Evolutionary conservation across 345 rosid genomes (phyloP).

Genomic region (Microthlaspi erraticum): DNA sequence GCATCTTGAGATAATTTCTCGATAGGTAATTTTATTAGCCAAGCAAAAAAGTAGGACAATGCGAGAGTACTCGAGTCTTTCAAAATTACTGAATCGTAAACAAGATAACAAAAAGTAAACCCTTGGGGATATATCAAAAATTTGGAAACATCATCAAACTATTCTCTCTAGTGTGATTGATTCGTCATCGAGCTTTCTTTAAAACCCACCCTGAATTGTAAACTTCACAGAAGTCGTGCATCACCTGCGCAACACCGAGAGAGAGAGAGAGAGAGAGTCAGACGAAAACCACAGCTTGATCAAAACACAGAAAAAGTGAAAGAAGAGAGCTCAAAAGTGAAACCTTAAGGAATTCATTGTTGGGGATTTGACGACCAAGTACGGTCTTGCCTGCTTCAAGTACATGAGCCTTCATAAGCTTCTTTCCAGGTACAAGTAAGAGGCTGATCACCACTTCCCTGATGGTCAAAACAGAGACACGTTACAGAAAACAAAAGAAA

Average conservation of each 20-base stretch:
- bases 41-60: background rate
- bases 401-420: slow-evolving; percentile 74
- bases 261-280: background rate
- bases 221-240: slow-evolving; percentile 67
- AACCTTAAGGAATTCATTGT: slow-evolving; percentile 69
- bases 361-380: slow-evolving; percentile 53
- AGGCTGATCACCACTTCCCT: slow-evolving; percentile 76
- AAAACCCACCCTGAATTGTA: slow-evolving; percentile 63
- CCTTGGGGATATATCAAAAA: slow-evolving; percentile 3
- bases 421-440: slow-evolving; percentile 56
- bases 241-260: slow-evolving; percentile 49
- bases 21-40: background rate
- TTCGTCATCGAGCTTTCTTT: slow-evolving; percentile 47
- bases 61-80: background rate
- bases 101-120: background rate
- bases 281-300: background rate
- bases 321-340: slow-evolving; percentile 11
- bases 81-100: slow-evolving; percentile 11
- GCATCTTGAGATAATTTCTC: background rate
- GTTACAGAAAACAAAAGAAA: slow-evolving; percentile 8
- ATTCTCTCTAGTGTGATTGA: background rate
- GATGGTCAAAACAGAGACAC: slow-evolving; percentile 25
- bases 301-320: background rate
- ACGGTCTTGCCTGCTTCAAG: slow-evolving; percentile 51
- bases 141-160: background rate